phyloP scores from a whole-genome alignment of 345 rosid species.

The Anacardium occidentale region DNA sequence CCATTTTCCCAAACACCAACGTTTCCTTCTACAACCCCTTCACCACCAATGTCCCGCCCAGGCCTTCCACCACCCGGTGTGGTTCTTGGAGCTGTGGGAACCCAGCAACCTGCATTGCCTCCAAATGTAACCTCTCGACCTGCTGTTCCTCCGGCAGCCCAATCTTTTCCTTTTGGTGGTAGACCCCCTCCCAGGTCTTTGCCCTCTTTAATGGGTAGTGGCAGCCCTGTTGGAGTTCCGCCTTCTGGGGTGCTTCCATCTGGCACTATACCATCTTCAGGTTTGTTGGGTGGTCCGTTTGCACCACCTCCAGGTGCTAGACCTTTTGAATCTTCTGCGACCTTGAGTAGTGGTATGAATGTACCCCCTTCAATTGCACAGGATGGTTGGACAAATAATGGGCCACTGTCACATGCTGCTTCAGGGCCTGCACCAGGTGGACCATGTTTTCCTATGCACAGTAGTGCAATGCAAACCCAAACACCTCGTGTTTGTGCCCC shows the following conservation, averaged over 20 bases:
- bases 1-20: conserved; percentile 53
- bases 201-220: conserved; percentile 39
- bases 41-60: conserved; percentile 61
- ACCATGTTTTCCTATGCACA: conserved; percentile 39
- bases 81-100: conserved; percentile 45
- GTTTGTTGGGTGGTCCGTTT: conserved; percentile 29
- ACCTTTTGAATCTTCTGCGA: conserved; percentile 42
- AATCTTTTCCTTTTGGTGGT: conserved; percentile 54
- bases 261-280: conserved; percentile 34
- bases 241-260: conserved; percentile 30
- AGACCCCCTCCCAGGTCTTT: conserved; percentile 57
- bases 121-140: conserved; percentile 55
- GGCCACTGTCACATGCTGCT: conserved; percentile 38
- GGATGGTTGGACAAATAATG: conserved; percentile 31
- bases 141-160: conserved; percentile 49
- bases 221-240: conserved; percentile 25
- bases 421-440: conserved; percentile 24
- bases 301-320: conserved; percentile 47
- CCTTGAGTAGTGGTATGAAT: conserved; percentile 30
- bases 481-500: conserved; percentile 45
- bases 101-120: conserved; percentile 44
- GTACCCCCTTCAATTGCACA: conserved; percentile 30
- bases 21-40: conserved; percentile 42
- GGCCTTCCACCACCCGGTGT: conserved; percentile 51
- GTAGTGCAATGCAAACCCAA: conserved; percentile 34